Conservation (phyloP, 768 basidiomycete genomes). For the Lepiota venenata region DNA sequence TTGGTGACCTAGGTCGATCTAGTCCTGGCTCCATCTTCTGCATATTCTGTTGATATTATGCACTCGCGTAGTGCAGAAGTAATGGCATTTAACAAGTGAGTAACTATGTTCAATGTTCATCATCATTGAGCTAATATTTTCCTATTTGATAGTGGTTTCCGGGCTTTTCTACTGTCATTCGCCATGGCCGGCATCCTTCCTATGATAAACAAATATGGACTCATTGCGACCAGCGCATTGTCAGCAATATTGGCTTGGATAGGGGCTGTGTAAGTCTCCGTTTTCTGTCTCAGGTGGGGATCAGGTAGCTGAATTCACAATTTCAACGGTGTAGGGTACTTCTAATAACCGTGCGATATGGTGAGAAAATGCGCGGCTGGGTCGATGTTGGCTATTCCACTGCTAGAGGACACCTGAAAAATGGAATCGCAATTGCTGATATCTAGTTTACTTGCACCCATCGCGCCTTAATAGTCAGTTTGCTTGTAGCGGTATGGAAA, state of each 20-base stretch:
- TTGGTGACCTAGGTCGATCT: slow-evolving; percentile 44
- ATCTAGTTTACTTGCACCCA: no score
- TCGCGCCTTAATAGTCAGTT: no score
- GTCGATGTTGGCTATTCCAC: slow-evolving; percentile 56
- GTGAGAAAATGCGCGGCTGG: slow-evolving; percentile 53
- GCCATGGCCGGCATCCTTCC: slow-evolving; percentile 47
- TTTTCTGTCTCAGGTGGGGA: not conserved
- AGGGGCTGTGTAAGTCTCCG: slow-evolving; percentile 45
- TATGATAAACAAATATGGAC: slow-evolving; percentile 48
- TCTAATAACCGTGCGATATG: slow-evolving; percentile 51
- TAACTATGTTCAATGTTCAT: slow-evolving; percentile 5
- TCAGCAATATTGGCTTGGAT: slow-evolving; percentile 43
- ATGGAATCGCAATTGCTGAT: no score
- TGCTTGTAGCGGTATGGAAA: slow-evolving; percentile 45
- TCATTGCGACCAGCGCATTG: slow-evolving; percentile 42
- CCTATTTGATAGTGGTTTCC: slow-evolving; percentile 35
- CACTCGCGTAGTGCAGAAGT: slow-evolving; percentile 59
- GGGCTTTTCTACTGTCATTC: slow-evolving; percentile 38
- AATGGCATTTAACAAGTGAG: slow-evolving; percentile 52
- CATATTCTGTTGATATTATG: slow-evolving; percentile 62
- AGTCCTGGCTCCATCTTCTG: slow-evolving; percentile 48
- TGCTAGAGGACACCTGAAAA: slow-evolving; percentile 27
- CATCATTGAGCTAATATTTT: no score
- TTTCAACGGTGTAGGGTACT: slow-evolving; percentile 38
- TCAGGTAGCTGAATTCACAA: slow-evolving; percentile 7